phyloP scores from a whole-genome alignment of 495 filamentous ascomycete genomes.

The Mycothermus thermophilus region DNA sequence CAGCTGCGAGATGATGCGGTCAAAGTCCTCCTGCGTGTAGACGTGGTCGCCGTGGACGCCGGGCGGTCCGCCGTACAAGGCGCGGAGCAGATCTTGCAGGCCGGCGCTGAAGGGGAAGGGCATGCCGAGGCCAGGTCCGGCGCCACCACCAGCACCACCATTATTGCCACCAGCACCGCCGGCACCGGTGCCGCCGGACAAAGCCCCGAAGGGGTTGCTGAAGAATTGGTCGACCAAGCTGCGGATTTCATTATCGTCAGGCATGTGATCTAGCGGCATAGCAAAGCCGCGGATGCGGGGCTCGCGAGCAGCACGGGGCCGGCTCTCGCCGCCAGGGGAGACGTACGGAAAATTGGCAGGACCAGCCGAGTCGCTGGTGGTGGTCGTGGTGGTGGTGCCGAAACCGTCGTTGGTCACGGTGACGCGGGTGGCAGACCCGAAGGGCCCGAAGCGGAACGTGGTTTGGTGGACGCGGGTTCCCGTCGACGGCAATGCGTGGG shows the following conservation, averaged over 20 bases:
- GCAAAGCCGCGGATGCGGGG: conserved; percentile 1
- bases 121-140: conserved; percentile 6
- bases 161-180: too few species aligned
- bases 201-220: conserved; percentile 4
- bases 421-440: not conserved
- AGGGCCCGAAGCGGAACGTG: conserved; percentile 1
- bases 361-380: too few species aligned
- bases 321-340: not conserved
- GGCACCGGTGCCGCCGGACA: conserved; percentile 1
- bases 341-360: conserved; percentile 7
- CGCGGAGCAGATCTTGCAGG: conserved; percentile 31
- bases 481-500: not conserved
- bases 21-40: conserved; percentile 78
- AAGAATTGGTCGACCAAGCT: conserved; percentile 11
- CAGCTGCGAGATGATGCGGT: conserved; percentile 73
- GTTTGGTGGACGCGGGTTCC: conserved; percentile 2
- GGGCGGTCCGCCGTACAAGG: conserved; percentile 42
- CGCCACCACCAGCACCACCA: too few species aligned
- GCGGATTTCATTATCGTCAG: conserved; percentile 2
- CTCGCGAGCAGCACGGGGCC: not conserved
- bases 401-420: conserved; percentile 1
- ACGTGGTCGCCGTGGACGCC: conserved; percentile 69
- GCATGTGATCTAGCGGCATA: not conserved
- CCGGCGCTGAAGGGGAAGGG: conserved; percentile 16
- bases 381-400: too few species aligned